Conservation (phyloP, 176 grass and related monocot genomes). For the Oryza longistaminata region DNA sequence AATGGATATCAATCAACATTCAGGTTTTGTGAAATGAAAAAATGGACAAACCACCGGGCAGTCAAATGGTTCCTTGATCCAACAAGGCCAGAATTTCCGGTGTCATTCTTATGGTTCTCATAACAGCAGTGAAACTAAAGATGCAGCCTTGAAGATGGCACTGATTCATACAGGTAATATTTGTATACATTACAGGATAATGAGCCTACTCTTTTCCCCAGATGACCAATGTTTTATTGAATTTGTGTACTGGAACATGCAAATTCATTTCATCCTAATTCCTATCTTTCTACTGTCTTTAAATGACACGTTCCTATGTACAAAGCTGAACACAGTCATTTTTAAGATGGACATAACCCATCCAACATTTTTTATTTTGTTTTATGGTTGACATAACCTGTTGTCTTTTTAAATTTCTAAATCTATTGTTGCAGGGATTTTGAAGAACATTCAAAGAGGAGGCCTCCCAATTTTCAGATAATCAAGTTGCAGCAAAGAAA, state of each 20-base stretch:
- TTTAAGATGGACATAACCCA: not conserved
- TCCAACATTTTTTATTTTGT: not conserved
- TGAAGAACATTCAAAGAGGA: slow-evolving; percentile 36
- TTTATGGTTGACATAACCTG: not conserved
- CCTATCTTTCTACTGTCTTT: not conserved
- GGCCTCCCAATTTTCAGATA: slow-evolving; percentile 45
- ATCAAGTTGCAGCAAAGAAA: slow-evolving; percentile 34
- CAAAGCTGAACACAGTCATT: too few species aligned
- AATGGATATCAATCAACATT: slow-evolving; percentile 34
- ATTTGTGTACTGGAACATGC: not conserved
- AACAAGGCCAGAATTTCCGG: slow-evolving; percentile 23
- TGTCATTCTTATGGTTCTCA: slow-evolving; percentile 44
- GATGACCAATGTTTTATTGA: not conserved
- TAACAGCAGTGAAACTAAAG: slow-evolving; percentile 47
- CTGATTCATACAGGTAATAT: slow-evolving; percentile 51
- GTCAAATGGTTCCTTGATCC: slow-evolving; percentile 26
- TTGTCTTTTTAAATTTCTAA: not conserved
- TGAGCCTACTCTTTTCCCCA: not conserved
- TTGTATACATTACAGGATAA: not conserved
- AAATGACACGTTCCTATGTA: not conserved
- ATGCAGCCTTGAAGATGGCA: slow-evolving; percentile 46
- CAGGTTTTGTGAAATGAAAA: slow-evolving; percentile 39
- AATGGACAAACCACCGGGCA: slow-evolving; percentile 32
- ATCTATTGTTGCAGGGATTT: slow-evolving; percentile 38
- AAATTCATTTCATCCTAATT: not conserved